Percentiles rank a stretch among this genome's conserved stretches.
Evolutionary conservation across 495 filamentous ascomycete genomes (phyloP).

Genomic region (Aspergillus mulundensis): DNA sequence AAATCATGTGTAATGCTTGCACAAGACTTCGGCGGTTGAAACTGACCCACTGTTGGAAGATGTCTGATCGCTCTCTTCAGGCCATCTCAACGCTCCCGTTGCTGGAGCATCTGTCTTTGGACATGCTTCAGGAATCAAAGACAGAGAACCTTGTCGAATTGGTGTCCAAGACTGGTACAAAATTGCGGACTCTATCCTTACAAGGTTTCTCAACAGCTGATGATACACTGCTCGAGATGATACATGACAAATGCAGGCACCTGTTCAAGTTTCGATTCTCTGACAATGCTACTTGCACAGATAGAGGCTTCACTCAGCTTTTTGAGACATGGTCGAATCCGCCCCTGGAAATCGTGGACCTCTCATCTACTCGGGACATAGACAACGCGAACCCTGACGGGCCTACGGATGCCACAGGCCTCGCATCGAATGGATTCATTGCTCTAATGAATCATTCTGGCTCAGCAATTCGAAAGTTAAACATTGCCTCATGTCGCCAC

Average conservation of each 20-base stretch:
- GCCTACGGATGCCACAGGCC: constrained; percentile 54
- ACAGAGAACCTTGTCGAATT: constrained; percentile 55
- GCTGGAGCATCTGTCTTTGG: constrained; percentile 70
- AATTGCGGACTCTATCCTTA: constrained; percentile 69
- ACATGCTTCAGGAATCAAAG: constrained; percentile 53
- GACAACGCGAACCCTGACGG: constrained; percentile 65
- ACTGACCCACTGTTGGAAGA: constrained; percentile 54
- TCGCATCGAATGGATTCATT: constrained; percentile 67
- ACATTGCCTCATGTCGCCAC: constrained; percentile 75
- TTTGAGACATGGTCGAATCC: constrained; percentile 74
- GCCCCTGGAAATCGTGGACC: constrained; percentile 61
- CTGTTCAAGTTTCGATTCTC: constrained; percentile 74
- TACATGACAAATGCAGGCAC: constrained; percentile 63
- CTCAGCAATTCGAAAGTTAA: constrained; percentile 52
- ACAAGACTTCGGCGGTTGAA: constrained; percentile 68
- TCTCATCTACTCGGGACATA: constrained; percentile 68
- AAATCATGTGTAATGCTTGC: constrained; percentile 55
- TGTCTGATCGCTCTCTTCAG: constrained; percentile 43
- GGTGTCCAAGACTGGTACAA: constrained; percentile 52
- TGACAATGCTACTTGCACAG: constrained; percentile 67
- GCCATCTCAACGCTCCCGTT: constrained; percentile 52
- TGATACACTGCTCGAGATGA: constrained; percentile 57
- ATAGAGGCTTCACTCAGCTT: constrained; percentile 63
- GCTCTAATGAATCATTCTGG: constrained; percentile 86
- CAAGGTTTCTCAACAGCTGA: constrained; percentile 54